Evolutionary conservation across 331 rosid genomes (phyloP).

Genomic region (Malus hybrid): DNA sequence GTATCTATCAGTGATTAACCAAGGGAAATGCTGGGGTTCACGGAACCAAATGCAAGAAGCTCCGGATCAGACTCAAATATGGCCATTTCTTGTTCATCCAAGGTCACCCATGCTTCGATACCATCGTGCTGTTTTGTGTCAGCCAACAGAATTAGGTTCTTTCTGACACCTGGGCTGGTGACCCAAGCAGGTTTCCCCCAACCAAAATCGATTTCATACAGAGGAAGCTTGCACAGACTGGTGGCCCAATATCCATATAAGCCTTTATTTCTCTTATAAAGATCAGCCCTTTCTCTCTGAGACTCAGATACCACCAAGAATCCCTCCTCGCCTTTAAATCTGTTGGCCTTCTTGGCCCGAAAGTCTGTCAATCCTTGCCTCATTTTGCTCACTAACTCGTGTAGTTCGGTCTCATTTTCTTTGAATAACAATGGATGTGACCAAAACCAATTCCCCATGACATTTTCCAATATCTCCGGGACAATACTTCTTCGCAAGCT

Average conservation of each 20-base stretch:
- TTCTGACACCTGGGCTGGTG: not conserved
- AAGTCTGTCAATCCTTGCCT: slow-evolving; percentile 1
- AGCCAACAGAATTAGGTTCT: slow-evolving; percentile 2
- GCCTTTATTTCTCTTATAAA: not conserved
- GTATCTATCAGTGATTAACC: not conserved
- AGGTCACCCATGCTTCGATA: too few relatives aligned
- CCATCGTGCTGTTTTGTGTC: not conserved
- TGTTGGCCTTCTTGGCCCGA: not conserved
- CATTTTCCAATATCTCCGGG: not conserved
- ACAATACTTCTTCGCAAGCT: not conserved
- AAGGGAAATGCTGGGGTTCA: not conserved
- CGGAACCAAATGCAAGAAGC: not conserved
- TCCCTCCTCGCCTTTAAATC: slow-evolving; percentile 2
- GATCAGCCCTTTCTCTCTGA: not conserved
- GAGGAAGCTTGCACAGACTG: not conserved
- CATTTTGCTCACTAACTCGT: slow-evolving; percentile 1
- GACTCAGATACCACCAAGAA: not conserved
- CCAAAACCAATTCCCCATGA: not conserved
- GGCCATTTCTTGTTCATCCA: not conserved
- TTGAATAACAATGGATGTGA: not conserved
- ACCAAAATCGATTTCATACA: not conserved
- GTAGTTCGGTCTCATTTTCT: not conserved
- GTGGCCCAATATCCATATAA: not conserved
- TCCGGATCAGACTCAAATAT: not conserved
- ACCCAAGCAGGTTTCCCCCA: not conserved